Percentiles rank a stretch among this genome's conserved stretches.
These are phyloP conservation scores for Pseudoscleropodium purum DNA, from an alignment of 225 moss, liverwort and hornwort species.

Conservation along the genomic window DNA sequence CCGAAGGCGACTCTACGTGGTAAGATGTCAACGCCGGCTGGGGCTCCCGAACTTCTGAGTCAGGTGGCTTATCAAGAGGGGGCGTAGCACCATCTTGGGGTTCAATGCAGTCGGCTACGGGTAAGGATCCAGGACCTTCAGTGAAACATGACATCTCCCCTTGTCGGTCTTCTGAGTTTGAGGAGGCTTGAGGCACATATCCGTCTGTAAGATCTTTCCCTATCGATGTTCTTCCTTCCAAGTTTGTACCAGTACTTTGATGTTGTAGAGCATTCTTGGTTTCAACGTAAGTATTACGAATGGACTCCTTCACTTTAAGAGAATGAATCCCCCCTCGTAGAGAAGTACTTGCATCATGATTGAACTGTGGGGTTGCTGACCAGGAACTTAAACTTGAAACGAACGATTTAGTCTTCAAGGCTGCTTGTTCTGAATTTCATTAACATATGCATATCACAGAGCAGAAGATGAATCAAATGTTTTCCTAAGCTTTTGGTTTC, in stretches of 20 bases:
- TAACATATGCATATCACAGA: not conserved
- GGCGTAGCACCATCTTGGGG: not conserved
- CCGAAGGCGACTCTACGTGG: not conserved
- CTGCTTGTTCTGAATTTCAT: slow-evolving; percentile 53
- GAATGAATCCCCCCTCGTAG: slow-evolving; percentile 37
- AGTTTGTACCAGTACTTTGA: slow-evolving; percentile 2
- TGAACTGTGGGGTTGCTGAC: slow-evolving; percentile 40
- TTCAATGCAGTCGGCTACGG: slow-evolving; percentile 1
- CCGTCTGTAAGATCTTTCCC: slow-evolving; percentile 19
- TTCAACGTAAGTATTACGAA: slow-evolving; percentile 43
- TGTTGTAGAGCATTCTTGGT: slow-evolving; percentile 38
- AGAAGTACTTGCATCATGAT: slow-evolving; percentile 42
- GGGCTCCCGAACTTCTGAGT: not conserved
- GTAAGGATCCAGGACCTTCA: not conserved
- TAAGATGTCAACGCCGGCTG: not conserved
- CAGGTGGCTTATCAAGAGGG: slow-evolving; percentile 1
- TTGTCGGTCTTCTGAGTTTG: slow-evolving; percentile 4
- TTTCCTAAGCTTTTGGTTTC: not conserved
- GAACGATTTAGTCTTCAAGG: slow-evolving; percentile 64
- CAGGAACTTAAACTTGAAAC: slow-evolving; percentile 64
- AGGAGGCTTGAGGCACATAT: slow-evolving; percentile 3
- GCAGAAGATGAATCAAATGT: not conserved
- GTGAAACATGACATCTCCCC: not conserved
- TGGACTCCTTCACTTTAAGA: slow-evolving; percentile 55
- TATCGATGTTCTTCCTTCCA: slow-evolving; percentile 25